phyloP scores from a whole-genome alignment of 1,139 yeast genomes.

The Insectozyma bohioensis region DNA sequence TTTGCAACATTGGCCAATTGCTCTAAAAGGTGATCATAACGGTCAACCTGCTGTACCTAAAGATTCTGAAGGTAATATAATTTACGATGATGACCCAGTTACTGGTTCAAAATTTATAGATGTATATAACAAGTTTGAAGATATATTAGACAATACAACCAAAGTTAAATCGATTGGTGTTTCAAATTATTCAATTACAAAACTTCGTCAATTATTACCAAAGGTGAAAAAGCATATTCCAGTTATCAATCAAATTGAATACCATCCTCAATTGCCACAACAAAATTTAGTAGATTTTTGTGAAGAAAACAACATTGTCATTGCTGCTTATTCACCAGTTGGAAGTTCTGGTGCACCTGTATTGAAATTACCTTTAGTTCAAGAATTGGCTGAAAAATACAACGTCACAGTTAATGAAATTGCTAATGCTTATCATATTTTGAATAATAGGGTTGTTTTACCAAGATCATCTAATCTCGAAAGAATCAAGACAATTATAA shows the following conservation, averaged over 20 bases:
- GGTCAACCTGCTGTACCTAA: constrained; percentile 38
- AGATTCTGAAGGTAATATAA: constrained; percentile 40
- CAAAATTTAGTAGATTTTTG: constrained; percentile 33
- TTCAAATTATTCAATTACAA: constrained; percentile 32
- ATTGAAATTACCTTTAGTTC: constrained; percentile 30
- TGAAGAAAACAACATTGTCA: constrained; percentile 22
- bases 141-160: constrained; percentile 31
- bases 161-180: constrained; percentile 35
- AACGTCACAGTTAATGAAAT: constrained; percentile 34
- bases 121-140: constrained; percentile 49
- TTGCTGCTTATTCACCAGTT: constrained; percentile 38
- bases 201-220: constrained; percentile 27
- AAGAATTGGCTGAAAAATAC: constrained; percentile 32
- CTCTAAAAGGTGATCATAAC: constrained; percentile 35
- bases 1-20: constrained; percentile 64
- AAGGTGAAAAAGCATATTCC: constrained; percentile 27
- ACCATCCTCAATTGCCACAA: constrained; percentile 41
- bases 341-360: constrained; percentile 39
- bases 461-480: constrained; percentile 41
- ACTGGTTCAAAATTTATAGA: constrained; percentile 40
- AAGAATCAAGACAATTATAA: constrained; percentile 29
- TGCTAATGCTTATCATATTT: constrained; percentile 38
- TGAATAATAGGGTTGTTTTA: constrained; percentile 30
- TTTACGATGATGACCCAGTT: constrained; percentile 42
- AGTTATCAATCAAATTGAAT: constrained; percentile 37